These are phyloP conservation scores for Fraxinus cuspidata DNA, from an alignment of 257 asterid genomes.

Conservation along the genomic window DNA sequence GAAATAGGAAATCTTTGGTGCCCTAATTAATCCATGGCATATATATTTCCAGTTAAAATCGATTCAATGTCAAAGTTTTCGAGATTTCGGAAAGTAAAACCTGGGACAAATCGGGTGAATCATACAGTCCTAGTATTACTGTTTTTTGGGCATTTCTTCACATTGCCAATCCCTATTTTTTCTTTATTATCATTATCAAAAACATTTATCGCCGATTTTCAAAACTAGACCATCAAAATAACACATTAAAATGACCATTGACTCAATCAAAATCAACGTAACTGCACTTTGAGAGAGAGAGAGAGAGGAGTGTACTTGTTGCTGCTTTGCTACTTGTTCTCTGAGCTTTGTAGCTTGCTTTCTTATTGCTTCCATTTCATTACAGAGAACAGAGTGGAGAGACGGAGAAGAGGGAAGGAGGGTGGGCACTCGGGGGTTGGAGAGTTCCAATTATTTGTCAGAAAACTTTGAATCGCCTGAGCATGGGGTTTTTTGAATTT, in stretches of 20 bases:
- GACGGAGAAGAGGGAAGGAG: background rate
- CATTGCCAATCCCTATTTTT: background rate
- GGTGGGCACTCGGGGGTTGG: background rate
- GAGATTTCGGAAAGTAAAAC: background rate
- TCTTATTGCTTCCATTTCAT: slow-evolving; percentile 67
- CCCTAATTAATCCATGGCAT: background rate
- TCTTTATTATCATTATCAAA: background rate
- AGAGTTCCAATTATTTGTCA: background rate
- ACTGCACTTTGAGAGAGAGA: background rate
- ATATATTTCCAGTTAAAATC: background rate
- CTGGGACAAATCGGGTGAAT: background rate
- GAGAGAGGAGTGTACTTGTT: slow-evolving; percentile 43
- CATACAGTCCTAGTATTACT: background rate
- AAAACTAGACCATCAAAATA: background rate
- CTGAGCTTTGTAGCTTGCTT: slow-evolving; percentile 79
- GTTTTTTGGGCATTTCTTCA: background rate
- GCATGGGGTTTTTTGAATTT: background rate
- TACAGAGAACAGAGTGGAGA: slow-evolving; percentile 16
- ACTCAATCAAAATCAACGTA: background rate
- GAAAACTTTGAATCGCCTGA: background rate
- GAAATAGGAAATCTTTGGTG: background rate
- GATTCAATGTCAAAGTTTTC: background rate
- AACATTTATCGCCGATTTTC: background rate
- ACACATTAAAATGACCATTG: background rate
- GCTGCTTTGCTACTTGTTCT: slow-evolving; percentile 77